Evolutionary conservation across 2,329 filamentous ascomycete species (phyloP).

Genomic region (Aspergillus neoniger): DNA sequence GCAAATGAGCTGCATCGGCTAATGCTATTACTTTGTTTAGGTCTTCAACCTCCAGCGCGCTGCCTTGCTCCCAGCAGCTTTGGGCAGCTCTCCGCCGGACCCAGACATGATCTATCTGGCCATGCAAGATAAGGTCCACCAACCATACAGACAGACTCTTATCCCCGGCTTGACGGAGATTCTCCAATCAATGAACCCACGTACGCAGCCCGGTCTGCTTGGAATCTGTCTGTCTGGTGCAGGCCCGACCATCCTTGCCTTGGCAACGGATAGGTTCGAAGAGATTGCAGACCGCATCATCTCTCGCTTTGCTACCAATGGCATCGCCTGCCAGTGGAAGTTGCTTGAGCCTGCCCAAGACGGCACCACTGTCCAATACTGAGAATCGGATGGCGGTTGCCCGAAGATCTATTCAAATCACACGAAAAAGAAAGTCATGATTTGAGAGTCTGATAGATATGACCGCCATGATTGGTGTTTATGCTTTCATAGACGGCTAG

Average conservation of each 20-base stretch:
- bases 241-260: constrained; percentile 88
- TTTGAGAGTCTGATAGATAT: background rate
- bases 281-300: constrained; percentile 81
- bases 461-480: background rate
- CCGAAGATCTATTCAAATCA: too few relatives aligned
- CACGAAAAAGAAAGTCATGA: background rate
- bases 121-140: constrained; percentile 98
- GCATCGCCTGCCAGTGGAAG: constrained; percentile 80
- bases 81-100: constrained; percentile 87
- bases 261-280: constrained; percentile 88
- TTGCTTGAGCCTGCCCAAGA: constrained; percentile 83
- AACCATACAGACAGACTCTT: constrained; percentile 88
- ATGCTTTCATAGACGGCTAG: background rate
- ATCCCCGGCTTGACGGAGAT: constrained; percentile 92
- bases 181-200: constrained; percentile 84
- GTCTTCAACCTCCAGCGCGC: constrained; percentile 92
- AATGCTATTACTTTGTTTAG: constrained; percentile 24
- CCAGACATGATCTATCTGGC: constrained; percentile 93
- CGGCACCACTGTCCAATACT: constrained; percentile 42
- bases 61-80: constrained; percentile 82
- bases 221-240: constrained; percentile 95
- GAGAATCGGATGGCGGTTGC: background rate
- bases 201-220: constrained; percentile 80
- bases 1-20: background rate
- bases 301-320: constrained; percentile 64